These are phyloP conservation scores for Cytospora schulzeri DNA, from an alignment of 2,329 filamentous ascomycete species.

Conservation along the genomic window DNA sequence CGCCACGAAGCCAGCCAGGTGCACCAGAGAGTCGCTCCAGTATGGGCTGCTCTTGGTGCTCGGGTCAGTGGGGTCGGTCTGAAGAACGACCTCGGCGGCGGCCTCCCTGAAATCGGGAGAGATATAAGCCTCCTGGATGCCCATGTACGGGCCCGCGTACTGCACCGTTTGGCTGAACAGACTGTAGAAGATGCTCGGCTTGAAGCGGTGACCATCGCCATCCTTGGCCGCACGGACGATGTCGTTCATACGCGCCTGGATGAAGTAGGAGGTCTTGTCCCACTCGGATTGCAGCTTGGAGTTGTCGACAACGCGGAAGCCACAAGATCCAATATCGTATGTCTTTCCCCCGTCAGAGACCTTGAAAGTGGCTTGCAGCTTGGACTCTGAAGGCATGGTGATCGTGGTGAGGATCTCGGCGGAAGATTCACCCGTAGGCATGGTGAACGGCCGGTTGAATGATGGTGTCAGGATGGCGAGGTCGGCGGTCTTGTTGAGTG, in stretches of 20 bases:
- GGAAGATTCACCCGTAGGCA: slow-evolving; percentile 17
- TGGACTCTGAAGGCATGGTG: slow-evolving; percentile 12
- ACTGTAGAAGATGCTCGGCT: slow-evolving; percentile 31
- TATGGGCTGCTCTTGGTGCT: slow-evolving; percentile 29
- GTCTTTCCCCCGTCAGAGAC: slow-evolving; percentile 20
- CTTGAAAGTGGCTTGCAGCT: slow-evolving; percentile 19
- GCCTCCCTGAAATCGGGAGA: slow-evolving; percentile 25
- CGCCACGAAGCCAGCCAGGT: slow-evolving; percentile 30
- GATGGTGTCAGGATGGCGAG: slow-evolving; percentile 19
- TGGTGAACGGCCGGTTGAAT: slow-evolving; percentile 22
- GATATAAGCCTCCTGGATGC: slow-evolving; percentile 28
- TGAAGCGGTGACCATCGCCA: slow-evolving; percentile 24
- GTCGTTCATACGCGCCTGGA: slow-evolving; percentile 21
- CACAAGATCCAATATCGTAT: slow-evolving; percentile 23
- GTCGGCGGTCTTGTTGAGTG: slow-evolving; percentile 10
- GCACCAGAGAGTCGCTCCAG: slow-evolving; percentile 31
- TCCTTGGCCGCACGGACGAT: slow-evolving; percentile 20
- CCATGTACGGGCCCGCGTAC: slow-evolving; percentile 29
- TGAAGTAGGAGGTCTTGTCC: slow-evolving; percentile 24
- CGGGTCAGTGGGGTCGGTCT: slow-evolving; percentile 22
- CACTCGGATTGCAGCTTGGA: slow-evolving; percentile 17
- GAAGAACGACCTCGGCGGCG: slow-evolving; percentile 29
- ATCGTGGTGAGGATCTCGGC: slow-evolving; percentile 24
- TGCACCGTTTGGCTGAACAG: slow-evolving; percentile 32
- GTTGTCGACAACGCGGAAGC: slow-evolving; percentile 18